phyloP scores from a whole-genome alignment of 225 moss, liverwort and hornwort species.

The Physcomitrium patens region DNA sequence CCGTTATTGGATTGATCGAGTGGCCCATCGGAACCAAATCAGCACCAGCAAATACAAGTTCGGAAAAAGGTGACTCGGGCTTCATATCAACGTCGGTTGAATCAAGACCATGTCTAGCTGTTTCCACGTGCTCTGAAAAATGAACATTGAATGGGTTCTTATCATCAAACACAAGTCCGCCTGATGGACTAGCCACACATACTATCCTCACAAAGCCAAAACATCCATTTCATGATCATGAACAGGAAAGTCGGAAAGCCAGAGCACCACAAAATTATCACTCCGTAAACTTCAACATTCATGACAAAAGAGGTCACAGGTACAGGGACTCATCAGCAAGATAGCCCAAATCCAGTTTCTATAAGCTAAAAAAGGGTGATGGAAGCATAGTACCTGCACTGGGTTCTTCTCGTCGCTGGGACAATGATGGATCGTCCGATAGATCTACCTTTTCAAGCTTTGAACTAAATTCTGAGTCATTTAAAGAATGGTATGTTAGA shows the following conservation, averaged over 20 bases:
- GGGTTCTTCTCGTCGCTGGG: constrained; percentile 43
- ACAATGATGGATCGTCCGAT: constrained; percentile 66
- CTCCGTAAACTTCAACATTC: not conserved
- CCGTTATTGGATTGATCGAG: constrained; percentile 65
- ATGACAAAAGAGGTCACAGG: not conserved
- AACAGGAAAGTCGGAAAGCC: not conserved
- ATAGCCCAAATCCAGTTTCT: not conserved
- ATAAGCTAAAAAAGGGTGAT: not conserved
- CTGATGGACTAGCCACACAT: constrained; percentile 52
- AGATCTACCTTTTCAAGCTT: constrained; percentile 75
- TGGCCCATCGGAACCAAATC: constrained; percentile 44
- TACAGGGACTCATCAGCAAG: not conserved
- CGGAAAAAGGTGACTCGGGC: not conserved
- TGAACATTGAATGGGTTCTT: constrained; percentile 41
- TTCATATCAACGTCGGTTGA: constrained; percentile 30
- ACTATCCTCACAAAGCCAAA: constrained; percentile 30
- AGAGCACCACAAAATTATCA: not conserved
- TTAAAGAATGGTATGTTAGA: constrained; percentile 50
- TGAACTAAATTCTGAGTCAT: constrained; percentile 58
- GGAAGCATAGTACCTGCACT: constrained; percentile 33
- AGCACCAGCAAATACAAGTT: constrained; percentile 26
- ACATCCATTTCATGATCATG: not conserved
- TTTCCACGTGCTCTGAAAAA: constrained; percentile 43
- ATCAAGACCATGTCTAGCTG: constrained; percentile 38
- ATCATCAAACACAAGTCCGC: constrained; percentile 28